Evolutionary conservation across 345 rosid genomes (phyloP), one percentile per base, ranked within the genome.

Genomic region (Physaria fendleri): DNA sequence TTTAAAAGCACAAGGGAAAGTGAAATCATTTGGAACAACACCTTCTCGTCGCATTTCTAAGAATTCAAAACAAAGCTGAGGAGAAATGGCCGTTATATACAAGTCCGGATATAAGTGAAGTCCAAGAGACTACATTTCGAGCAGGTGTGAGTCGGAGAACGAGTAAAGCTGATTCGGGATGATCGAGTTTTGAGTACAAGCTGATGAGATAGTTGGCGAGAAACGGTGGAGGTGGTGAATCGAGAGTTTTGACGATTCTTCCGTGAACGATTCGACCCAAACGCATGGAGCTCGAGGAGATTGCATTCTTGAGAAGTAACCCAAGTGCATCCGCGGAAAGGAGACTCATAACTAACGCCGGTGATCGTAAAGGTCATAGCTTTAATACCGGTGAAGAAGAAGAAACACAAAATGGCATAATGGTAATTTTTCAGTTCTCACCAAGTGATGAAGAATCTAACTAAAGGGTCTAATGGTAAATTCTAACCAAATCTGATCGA

Each of bases 111-210:
- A 87, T 71, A 29, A 87, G 79, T 8, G 93, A 65, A 0, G 97
- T 84, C 93, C 90, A 90, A 59, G 88, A 70, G 76, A 85, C 90
- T 45, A 82, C 97, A 60, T 81, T 68, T n/a, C 95, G 85, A 5
- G 69, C 14, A 2, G 85, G 83, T 17, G 81, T 76, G 76, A 75
- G 80, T 3, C 59, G 79, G 59, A 90, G 95, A 74, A 81, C 62
- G 69, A 81, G 64, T 0, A 71, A 61, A 15, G 97, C 88, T 12
- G 88, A 69, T 53, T 72, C 61, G 2, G 74, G 84, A 44, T 63
- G 78, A 79, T 81, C 79, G 68, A 90, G 80, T 55, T 87, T 84
- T 65, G 97, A 77, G 82, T 90, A 90, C 80, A 87, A 63, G 70
- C 63, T 80, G 80, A 83, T 69, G 59, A 90, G 87, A 66, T 82